Evolutionary conservation across 2,329 filamentous ascomycete species (phyloP), one percentile per base, ranked within the genome.

Genomic region (Hypoxylon sp.): DNA sequence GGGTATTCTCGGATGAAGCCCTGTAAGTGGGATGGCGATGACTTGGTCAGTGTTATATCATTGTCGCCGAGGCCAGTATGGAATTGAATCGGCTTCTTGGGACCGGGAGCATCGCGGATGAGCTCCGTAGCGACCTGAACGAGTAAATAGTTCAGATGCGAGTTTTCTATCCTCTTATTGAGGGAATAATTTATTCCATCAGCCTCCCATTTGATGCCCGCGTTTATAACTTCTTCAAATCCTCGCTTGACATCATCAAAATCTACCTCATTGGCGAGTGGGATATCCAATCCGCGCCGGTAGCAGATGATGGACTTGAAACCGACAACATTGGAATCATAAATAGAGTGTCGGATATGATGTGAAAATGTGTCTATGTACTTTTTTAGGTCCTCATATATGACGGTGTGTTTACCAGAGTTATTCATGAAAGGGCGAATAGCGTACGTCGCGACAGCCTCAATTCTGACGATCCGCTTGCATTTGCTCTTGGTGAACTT

Each of bases 261-360:
- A 58, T 85, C 80, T 6, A 84, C 75, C n/a, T 74, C 69, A 7
- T 34, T 17, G 3, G 2, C 21, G 1, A 70, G 69, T 0, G 85
- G 80, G 14, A 95, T 82, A 41, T 87, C 86, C 5, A 94, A 82
- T 0, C 93, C 93, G 0, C 90, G 92, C 13, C 93, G 86, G 77
- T 96, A 96, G 79, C 93, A 95, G 60, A 97, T 88, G 52, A 94
- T 89, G 0, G 90, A 92, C 78, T 97, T 96, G 85, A 97, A 97
- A 1, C 87, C 93, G 1, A 88, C 92, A 1, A 97, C 89, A 17
- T 90, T 85, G 0, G 86, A 81, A 74, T 96, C 90, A 0, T 83
- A 80, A 25, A 94, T 83, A 2, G 87, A 85, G 1, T 83, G 78
- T 10, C 80, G 75, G 36, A 96, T 89, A 23, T 82, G 78, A 1